Evolutionary conservation across 495 filamentous ascomycete species (phyloP).

Genomic region (Friedmanniomyces simplex): DNA sequence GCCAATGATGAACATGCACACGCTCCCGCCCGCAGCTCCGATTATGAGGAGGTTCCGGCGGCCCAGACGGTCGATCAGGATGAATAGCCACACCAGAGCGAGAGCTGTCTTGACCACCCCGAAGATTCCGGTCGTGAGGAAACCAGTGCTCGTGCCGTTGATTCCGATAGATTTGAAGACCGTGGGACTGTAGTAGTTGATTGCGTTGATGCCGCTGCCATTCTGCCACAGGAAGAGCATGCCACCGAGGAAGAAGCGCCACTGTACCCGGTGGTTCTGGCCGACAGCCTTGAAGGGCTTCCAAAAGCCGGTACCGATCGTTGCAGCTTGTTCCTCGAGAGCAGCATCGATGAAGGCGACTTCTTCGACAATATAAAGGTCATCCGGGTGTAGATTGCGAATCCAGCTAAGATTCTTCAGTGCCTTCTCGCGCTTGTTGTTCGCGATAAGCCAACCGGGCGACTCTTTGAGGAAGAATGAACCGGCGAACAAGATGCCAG

Average conservation of each 20-base stretch:
- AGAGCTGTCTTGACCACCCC: constrained; percentile 47
- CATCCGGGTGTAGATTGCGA: constrained; percentile 45
- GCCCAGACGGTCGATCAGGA: constrained; percentile 49
- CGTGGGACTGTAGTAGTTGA: constrained; percentile 54
- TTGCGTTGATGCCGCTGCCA: constrained; percentile 51
- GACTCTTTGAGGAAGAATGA: constrained; percentile 48
- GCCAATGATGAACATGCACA: constrained; percentile 37
- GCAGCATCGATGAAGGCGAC: constrained; percentile 50
- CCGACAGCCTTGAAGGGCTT: constrained; percentile 52
- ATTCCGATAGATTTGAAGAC: constrained; percentile 53
- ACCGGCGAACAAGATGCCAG: constrained; percentile 39
- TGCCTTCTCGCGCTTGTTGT: constrained; percentile 45
- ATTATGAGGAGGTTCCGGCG: constrained; percentile 46
- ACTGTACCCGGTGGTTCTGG: constrained; percentile 39
- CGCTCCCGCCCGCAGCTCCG: constrained; percentile 42
- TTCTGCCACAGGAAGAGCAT: constrained; percentile 63
- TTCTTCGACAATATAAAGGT: constrained; percentile 59
- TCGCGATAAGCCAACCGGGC: constrained; percentile 53
- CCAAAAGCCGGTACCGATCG: constrained; percentile 55
- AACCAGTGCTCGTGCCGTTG: constrained; percentile 37
- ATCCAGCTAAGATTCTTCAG: constrained; percentile 53
- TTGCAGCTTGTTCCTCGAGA: constrained; percentile 44
- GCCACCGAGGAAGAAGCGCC: constrained; percentile 55
- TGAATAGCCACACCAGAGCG: constrained; percentile 50
- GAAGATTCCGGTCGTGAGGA: constrained; percentile 43